A percentile compares a stretch with the other conserved stretches of the same genome.
These are phyloP conservation scores for Phytophthora meadii DNA, from an alignment of 352 stramenopile species.

Conservation along the genomic window DNA sequence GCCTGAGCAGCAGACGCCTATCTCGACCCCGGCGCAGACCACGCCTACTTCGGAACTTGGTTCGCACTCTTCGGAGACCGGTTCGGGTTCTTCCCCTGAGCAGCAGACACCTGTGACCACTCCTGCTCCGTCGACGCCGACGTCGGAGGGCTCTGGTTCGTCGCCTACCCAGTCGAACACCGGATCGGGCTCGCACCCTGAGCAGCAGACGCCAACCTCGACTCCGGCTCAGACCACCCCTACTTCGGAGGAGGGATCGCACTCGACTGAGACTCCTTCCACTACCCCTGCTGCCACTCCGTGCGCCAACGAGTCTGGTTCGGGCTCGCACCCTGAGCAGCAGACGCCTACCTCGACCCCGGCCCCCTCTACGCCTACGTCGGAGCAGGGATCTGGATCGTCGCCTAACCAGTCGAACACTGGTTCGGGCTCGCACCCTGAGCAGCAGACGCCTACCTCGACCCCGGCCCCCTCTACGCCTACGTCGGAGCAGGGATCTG, in stretches of 20 bases:
- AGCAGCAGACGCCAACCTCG: neutral
- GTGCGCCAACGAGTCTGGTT: constrained; percentile 4
- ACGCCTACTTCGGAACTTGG: too few relatives aligned
- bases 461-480: constrained; percentile 1
- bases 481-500: constrained; percentile 3
- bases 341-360: constrained; percentile 11
- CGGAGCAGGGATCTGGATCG: too few relatives aligned
- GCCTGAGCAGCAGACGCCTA: constrained; percentile 2
- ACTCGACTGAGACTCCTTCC: neutral
- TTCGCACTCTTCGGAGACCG: neutral
- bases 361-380: neutral
- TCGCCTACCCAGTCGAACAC: neutral
- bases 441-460: neutral
- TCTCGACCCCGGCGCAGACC: too few relatives aligned
- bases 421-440: too few relatives aligned
- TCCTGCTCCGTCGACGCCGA: constrained; percentile 7
- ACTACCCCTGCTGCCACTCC: constrained; percentile 5
- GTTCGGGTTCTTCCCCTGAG: neutral
- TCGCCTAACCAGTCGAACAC: too few relatives aligned
- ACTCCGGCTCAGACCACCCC: neutral
- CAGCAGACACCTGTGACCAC: constrained; percentile 4
- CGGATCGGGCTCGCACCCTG: constrained; percentile 10
- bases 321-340: constrained; percentile 5
- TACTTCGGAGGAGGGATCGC: constrained; percentile 4
- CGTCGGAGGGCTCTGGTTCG: constrained; percentile 10